These are phyloP conservation scores for Datura wrightii DNA, from an alignment of 257 asterid genomes.

Conservation along the genomic window DNA sequence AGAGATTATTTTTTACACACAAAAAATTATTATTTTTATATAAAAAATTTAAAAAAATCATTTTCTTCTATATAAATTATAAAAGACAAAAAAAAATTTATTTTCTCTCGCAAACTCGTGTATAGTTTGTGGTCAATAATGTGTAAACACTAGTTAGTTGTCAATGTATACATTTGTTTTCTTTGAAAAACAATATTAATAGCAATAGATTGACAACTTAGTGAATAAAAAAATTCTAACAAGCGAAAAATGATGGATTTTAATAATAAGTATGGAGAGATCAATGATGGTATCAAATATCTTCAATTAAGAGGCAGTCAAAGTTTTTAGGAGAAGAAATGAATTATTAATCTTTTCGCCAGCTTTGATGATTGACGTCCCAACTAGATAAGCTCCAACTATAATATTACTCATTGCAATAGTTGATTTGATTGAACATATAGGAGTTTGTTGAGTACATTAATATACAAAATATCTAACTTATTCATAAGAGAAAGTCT, in stretches of 20 bases:
- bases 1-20: no score
- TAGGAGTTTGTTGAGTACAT: not conserved
- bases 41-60: no score
- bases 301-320: not conserved
- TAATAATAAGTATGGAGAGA: not conserved
- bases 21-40: no score
- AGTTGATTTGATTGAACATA: not conserved
- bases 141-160: no score
- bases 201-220: not conserved
- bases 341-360: not conserved
- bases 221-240: not conserved
- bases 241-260: not conserved
- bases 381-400: not conserved
- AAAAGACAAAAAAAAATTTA: no score
- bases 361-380: not conserved
- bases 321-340: not conserved
- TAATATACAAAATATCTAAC: not conserved
- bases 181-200: not conserved
- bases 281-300: conserved; percentile 19
- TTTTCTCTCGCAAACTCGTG: no score
- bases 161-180: not conserved
- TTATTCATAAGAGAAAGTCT: not conserved
- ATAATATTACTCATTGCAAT: not conserved
- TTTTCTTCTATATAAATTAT: no score
- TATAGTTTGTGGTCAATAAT: no score